A percentile compares a stretch with the other conserved stretches of the same genome.
These are phyloP conservation scores for Pythium utonaiense DNA, from an alignment of 352 stramenopile species.

Conservation along the genomic window DNA sequence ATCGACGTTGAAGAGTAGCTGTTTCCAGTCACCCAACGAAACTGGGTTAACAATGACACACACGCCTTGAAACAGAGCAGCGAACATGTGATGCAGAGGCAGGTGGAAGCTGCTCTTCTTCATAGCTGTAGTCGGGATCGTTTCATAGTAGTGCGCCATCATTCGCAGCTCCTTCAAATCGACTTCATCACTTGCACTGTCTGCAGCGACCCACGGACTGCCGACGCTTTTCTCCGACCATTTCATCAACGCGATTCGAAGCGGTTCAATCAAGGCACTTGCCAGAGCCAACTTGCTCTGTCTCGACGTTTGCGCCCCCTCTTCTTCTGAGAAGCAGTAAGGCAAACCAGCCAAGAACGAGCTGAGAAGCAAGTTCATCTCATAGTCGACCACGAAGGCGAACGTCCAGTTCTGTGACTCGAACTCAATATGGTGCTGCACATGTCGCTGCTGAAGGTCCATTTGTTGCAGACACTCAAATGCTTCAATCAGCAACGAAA, in stretches of 20 bases:
- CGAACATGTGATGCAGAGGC: conserved; percentile 76
- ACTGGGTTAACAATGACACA: conserved; percentile 36
- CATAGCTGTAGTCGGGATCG: not conserved
- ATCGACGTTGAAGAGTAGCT: conserved; percentile 34
- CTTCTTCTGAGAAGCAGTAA: conserved; percentile 35
- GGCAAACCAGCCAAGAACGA: conserved; percentile 61
- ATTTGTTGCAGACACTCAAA: conserved; percentile 75
- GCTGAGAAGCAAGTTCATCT: conserved; percentile 71
- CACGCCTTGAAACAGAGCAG: conserved; percentile 49
- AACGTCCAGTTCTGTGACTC: conserved; percentile 83
- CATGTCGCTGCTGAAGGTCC: conserved; percentile 70
- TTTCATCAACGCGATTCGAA: conserved; percentile 13
- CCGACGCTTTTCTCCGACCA: not conserved
- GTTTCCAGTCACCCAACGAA: conserved; percentile 41
- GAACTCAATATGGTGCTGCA: conserved; percentile 74
- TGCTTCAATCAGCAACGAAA: conserved; percentile 48
- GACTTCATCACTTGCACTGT: not conserved
- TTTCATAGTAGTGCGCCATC: conserved; percentile 13
- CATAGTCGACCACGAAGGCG: conserved; percentile 81
- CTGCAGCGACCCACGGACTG: not conserved
- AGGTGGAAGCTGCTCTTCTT: conserved; percentile 68
- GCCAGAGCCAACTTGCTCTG: conserved; percentile 32
- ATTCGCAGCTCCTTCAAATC: not conserved
- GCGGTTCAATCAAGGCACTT: conserved; percentile 39
- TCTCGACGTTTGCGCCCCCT: not conserved